A percentile compares a stretch with the other conserved stretches of the same genome.
These are phyloP conservation scores for Pseudogymnoascus sp. DNA, from an alignment of 2,329 filamentous ascomycete genomes.

Conservation along the genomic window DNA sequence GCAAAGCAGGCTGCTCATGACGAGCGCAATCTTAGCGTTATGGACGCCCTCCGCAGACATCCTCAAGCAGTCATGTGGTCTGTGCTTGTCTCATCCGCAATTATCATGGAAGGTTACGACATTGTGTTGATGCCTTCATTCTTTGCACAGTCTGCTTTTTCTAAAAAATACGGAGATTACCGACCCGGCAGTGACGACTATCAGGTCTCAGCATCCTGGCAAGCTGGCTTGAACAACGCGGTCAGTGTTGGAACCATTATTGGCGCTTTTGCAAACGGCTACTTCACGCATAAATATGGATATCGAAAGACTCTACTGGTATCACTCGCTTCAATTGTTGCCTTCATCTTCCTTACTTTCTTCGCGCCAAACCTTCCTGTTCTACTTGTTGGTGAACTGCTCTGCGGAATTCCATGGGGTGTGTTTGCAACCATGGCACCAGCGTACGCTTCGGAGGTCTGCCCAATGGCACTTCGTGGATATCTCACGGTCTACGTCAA, in stretches of 20 bases:
- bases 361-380: conserved; percentile 39
- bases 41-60: no score
- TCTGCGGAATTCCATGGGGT: conserved; percentile 43
- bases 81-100: neutral
- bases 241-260: conserved; percentile 31
- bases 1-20: neutral
- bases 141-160: conserved; percentile 23
- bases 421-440: conserved; percentile 37
- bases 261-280: conserved; percentile 40
- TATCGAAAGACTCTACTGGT: conserved; percentile 40
- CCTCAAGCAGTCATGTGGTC: no score
- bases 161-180: conserved; percentile 23
- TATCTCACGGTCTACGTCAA: conserved; percentile 45
- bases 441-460: conserved; percentile 36
- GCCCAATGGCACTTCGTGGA: conserved; percentile 42
- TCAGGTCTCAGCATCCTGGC: conserved; percentile 25
- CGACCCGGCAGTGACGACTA: conserved; percentile 18
- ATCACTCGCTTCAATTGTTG: conserved; percentile 35
- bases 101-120: conserved; percentile 36
- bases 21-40: no score
- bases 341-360: conserved; percentile 42
- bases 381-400: conserved; percentile 40
- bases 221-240: conserved; percentile 22
- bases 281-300: conserved; percentile 39
- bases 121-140: conserved; percentile 31